phyloP scores from a whole-genome alignment of 352 stramenopile species.

The Phytophthora agathidicida region DNA sequence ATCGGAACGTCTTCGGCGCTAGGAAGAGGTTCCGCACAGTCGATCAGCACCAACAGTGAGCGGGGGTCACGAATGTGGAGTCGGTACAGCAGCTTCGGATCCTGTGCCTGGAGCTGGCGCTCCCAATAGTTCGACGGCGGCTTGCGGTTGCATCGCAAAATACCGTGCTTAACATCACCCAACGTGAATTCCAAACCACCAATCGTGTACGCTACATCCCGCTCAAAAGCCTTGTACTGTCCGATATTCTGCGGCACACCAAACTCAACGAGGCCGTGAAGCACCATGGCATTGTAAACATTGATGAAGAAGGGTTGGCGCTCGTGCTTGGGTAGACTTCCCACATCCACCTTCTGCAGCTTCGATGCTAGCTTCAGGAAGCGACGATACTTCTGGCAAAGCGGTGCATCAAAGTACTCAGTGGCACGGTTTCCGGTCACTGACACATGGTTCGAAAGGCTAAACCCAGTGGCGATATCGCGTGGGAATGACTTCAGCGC shows the following conservation, averaged over 20 bases:
- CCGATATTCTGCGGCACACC: conserved; percentile 84
- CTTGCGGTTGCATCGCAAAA: conserved; percentile 89
- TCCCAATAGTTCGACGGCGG: conserved; percentile 89
- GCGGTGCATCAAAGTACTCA: conserved; percentile 58
- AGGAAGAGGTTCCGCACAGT: conserved; percentile 70
- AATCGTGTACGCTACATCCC: conserved; percentile 82
- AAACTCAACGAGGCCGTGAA: conserved; percentile 87
- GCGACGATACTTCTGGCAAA: conserved; percentile 70
- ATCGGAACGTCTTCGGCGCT: conserved; percentile 71
- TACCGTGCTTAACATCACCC: conserved; percentile 88
- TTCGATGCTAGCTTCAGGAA: conserved; percentile 74
- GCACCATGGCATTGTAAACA: conserved; percentile 89
- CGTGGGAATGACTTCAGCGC: conserved; percentile 64
- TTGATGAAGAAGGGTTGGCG: conserved; percentile 91
- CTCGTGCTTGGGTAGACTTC: conserved; percentile 78
- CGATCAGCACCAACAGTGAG: conserved; percentile 81
- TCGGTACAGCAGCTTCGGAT: conserved; percentile 85
- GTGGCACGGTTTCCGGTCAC: conserved; percentile 18
- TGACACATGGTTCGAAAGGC: conserved; percentile 37
- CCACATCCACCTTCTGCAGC: conserved; percentile 78
- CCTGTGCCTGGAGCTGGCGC: conserved; percentile 79
- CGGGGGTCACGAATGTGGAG: conserved; percentile 88
- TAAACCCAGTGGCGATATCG: conserved; percentile 78
- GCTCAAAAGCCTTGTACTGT: conserved; percentile 86
- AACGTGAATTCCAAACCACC: conserved; percentile 80